Percentiles rank a stretch among this genome's conserved stretches.
These are phyloP conservation scores for Colletotrichum limetticola DNA, from an alignment of 2,329 filamentous ascomycete genomes.

Conservation along the genomic window DNA sequence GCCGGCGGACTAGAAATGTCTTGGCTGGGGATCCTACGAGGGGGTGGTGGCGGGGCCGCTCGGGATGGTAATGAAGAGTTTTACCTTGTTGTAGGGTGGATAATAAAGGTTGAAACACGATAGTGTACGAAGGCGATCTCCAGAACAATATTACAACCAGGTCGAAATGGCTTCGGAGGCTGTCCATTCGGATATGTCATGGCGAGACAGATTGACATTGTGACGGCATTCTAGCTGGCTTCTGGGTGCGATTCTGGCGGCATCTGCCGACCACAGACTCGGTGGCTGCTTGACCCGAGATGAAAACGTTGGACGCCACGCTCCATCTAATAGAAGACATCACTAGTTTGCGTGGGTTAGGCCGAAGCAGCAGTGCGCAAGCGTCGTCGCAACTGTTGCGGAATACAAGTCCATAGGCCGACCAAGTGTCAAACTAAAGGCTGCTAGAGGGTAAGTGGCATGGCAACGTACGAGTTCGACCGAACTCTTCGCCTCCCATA, in stretches of 20 bases:
- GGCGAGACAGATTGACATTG: constrained; percentile 8
- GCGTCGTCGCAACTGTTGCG: constrained; percentile 21
- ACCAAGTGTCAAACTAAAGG: background rate
- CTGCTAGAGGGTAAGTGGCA: constrained; percentile 5
- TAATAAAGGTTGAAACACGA: constrained; percentile 24
- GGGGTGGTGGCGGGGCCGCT: constrained; percentile 10
- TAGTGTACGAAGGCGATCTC: constrained; percentile 9
- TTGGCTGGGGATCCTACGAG: constrained; percentile 9
- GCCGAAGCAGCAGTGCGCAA: constrained; percentile 7
- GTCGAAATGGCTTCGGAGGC: background rate
- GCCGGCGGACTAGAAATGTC: constrained; percentile 1
- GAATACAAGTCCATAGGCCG: background rate
- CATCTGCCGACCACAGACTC: constrained; percentile 21
- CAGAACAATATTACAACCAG: background rate
- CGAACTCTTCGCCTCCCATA: constrained; percentile 19
- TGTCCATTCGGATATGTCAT: background rate
- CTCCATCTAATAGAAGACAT: constrained; percentile 2
- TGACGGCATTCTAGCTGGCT: constrained; percentile 26
- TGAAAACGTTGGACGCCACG: constrained; percentile 25
- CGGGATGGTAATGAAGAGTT: constrained; percentile 19
- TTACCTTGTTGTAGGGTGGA: constrained; percentile 20
- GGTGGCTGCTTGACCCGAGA: background rate
- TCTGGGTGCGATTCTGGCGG: constrained; percentile 7
- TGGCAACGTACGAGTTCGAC: constrained; percentile 26
- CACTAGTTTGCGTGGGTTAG: constrained; percentile 7